phyloP scores from a whole-genome alignment of 106 monocot genomes.

The Allium cepa region DNA sequence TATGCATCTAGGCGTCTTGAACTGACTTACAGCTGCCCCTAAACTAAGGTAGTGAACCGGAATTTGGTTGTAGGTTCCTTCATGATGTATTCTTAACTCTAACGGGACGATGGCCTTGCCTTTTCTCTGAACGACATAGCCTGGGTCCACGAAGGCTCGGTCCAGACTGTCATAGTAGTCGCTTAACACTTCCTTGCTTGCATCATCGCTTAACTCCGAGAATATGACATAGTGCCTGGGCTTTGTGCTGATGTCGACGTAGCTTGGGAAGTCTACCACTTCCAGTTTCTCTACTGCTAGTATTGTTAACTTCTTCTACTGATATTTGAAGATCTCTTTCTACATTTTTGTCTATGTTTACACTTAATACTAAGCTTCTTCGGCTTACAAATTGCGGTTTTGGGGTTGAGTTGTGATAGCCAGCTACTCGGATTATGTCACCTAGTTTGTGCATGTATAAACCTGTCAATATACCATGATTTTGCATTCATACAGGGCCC shows the following conservation, averaged over 20 bases:
- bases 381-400: slow-evolving; percentile 65
- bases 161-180: slow-evolving; percentile 37
- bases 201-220: background rate
- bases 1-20: slow-evolving; percentile 62
- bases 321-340: slow-evolving; percentile 80
- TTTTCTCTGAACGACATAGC: slow-evolving; percentile 57
- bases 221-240: slow-evolving; percentile 10
- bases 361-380: slow-evolving; percentile 43
- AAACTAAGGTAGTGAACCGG: slow-evolving; percentile 35
- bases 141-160: slow-evolving; percentile 50
- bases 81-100: slow-evolving; percentile 47
- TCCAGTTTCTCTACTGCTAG: slow-evolving; percentile 68
- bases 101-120: slow-evolving; percentile 37
- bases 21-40: slow-evolving; percentile 61
- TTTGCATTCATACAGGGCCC: no score
- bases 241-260: slow-evolving; percentile 42
- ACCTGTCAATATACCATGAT: slow-evolving; percentile 22
- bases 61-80: slow-evolving; percentile 65
- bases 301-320: slow-evolving; percentile 48
- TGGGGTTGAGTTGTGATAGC: slow-evolving; percentile 79
- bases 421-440: slow-evolving; percentile 57
- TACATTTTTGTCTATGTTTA: slow-evolving; percentile 98
- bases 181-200: background rate
- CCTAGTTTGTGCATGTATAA: slow-evolving; percentile 75
- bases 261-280: slow-evolving; percentile 74